Evolutionary conservation across 1,284 basidiomycete species (phyloP), one percentile per base, ranked within the genome.

Genomic region (Coriolopsis trogii): DNA sequence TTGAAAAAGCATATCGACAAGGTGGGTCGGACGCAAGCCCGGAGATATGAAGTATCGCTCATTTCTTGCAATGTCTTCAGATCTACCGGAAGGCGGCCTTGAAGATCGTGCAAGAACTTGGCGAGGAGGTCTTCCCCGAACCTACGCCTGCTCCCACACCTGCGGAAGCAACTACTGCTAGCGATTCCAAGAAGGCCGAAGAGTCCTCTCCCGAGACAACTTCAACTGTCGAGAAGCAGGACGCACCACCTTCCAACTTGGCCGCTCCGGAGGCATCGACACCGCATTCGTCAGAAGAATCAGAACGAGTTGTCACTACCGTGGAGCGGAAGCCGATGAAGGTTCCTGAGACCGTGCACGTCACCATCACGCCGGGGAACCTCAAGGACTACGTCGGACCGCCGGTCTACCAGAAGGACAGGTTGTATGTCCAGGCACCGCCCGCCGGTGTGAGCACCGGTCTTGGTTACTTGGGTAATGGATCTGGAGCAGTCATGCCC

Each of bases 41-140:
- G 9, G 34, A 8, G 25, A 4, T 30, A 10, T n/a, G 4, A n/a
- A n/a, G 18, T 15, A 23, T 36, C n/a, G n/a, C n/a, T n/a, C n/a
- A n/a, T 33, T 33, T 38, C 31, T 49, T 36, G 43, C 39, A 6
- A 4, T 49, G 52, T n/a, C 41, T 45, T n/a, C 70, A 97, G 93
- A 95, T 99, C 51, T 99, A 96, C 73, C 87, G 97, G 59, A 99
- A 99, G 72, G 93, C 96, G 5, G 95, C 96, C 0, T 80, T 97
- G 61, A 93, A 91, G 69, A 86, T 99, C 55, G 93, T 99, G 4
- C 81, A 89, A 62, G 92, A 98, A 58, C 81, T 98, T 15, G 95
- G 95, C 31, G 96, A 98, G 68, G 84, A 89, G 2, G 84, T 81
- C 0, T 84, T 98, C 64, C 91, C 94, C 0, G 95, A 98, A 62